phyloP scores from a whole-genome alignment of 129 eudicot species.

The Rutidosis leptorrhynchoides region DNA sequence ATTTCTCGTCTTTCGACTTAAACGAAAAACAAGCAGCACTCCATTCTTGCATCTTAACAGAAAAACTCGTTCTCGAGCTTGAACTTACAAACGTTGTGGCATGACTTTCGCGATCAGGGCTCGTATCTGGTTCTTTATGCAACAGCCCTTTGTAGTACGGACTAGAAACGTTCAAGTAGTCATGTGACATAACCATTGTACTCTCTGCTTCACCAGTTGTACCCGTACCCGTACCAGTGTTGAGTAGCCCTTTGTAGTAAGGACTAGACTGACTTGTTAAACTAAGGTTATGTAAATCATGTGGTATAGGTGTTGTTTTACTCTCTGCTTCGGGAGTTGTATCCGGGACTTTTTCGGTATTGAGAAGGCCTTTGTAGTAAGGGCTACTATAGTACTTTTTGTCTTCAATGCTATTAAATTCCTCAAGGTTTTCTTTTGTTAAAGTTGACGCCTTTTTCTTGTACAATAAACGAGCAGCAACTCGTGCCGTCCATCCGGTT shows the following conservation, averaged over 20 bases:
- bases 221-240: slow-evolving; percentile 20
- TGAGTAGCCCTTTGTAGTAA: slow-evolving; percentile 32
- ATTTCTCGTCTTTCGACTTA: slow-evolving; percentile 33
- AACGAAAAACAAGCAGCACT: slow-evolving; percentile 45
- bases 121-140: slow-evolving; percentile 24
- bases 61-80: slow-evolving; percentile 44
- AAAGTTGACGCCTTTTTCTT: slow-evolving; percentile 25
- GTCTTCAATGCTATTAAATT: slow-evolving; percentile 19
- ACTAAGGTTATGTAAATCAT: slow-evolving; percentile 16
- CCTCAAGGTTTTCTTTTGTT: slow-evolving; percentile 32
- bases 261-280: slow-evolving; percentile 29
- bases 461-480: slow-evolving; percentile 11
- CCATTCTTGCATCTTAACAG: slow-evolving; percentile 50
- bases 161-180: slow-evolving; percentile 17
- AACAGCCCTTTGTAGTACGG: slow-evolving; percentile 44
- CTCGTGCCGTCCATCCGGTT: slow-evolving; percentile 12
- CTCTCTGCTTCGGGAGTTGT: slow-evolving; percentile 36
- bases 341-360: slow-evolving; percentile 20
- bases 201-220: slow-evolving; percentile 32
- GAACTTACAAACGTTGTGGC: slow-evolving; percentile 35
- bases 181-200: slow-evolving; percentile 14
- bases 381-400: slow-evolving; percentile 33
- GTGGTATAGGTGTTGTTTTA: slow-evolving; percentile 1
- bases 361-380: slow-evolving; percentile 40
- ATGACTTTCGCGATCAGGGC: slow-evolving; percentile 56